phyloP scores from a whole-genome alignment of 2,329 filamentous ascomycete genomes.

The Colletotrichum lentis region DNA sequence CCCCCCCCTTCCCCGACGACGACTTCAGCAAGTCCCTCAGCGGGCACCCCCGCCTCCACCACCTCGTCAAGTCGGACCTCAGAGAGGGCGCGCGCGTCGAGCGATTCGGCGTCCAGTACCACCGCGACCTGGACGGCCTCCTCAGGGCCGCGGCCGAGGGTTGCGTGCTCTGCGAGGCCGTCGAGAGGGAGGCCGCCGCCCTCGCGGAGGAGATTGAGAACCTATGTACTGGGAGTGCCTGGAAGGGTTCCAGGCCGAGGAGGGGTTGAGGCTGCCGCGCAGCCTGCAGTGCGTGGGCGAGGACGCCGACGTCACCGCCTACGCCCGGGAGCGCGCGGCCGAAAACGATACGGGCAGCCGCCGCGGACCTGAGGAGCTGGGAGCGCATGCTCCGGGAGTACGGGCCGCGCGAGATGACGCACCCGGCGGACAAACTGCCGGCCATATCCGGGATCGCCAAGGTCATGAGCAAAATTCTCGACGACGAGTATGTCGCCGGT shows the following conservation, averaged over 20 bases:
- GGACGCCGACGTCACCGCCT: not conserved
- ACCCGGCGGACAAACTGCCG: constrained; percentile 42
- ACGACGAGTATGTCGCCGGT: constrained; percentile 43
- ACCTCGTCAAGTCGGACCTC: not conserved
- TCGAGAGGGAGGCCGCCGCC: constrained; percentile 16
- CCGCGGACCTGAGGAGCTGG: not conserved
- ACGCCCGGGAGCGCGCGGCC: not conserved
- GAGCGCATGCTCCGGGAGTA: constrained; percentile 13
- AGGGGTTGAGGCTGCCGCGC: constrained; percentile 8
- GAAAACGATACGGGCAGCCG: not conserved
- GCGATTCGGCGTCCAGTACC: constrained; percentile 12
- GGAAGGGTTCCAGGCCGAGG: constrained; percentile 22
- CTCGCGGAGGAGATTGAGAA: constrained; percentile 14
- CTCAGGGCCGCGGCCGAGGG: constrained; percentile 3
- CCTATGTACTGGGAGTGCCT: constrained; percentile 33
- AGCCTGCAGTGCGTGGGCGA: constrained; percentile 1
- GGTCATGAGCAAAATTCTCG: constrained; percentile 38
- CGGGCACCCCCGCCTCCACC: not conserved
- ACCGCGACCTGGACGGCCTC: constrained; percentile 10
- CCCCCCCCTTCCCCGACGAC: constrained; percentile 19
- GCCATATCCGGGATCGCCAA: constrained; percentile 45
- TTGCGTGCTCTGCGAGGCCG: constrained; percentile 10
- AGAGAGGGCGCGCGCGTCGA: constrained; percentile 1
- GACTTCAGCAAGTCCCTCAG: constrained; percentile 5
- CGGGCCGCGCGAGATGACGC: constrained; percentile 36